phyloP scores from a whole-genome alignment of 2,329 filamentous ascomycete genomes.

The Aspergillus sp. region DNA sequence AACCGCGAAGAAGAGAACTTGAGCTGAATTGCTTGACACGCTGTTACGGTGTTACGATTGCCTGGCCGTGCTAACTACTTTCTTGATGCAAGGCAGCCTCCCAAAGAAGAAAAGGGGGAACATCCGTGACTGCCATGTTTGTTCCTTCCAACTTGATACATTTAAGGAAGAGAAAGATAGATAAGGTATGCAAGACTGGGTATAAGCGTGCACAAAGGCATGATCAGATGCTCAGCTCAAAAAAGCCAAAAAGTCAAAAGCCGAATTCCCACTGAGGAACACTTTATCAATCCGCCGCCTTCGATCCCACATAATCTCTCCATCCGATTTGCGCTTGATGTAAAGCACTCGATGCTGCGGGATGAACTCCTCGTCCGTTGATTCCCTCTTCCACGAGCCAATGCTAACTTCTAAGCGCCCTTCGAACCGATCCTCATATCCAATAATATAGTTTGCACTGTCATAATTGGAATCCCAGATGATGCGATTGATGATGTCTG shows the following conservation, averaged over 20 bases:
- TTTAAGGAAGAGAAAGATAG: no score
- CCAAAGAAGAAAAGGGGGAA: neutral
- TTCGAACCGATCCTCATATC: slow-evolving; percentile 55
- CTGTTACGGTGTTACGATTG: neutral
- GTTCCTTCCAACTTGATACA: neutral
- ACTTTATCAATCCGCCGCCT: slow-evolving; percentile 47
- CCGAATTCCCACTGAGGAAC: slow-evolving; percentile 46
- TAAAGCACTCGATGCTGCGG: slow-evolving; percentile 55
- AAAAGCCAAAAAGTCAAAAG: slow-evolving; percentile 29
- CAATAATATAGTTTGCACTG: slow-evolving; percentile 49
- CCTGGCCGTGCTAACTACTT: neutral
- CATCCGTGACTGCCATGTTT: no score
- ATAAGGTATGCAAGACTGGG: neutral
- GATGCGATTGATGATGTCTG: slow-evolving; percentile 50
- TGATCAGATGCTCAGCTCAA: slow-evolving; percentile 16
- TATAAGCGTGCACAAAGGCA: neutral
- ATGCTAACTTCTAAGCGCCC: slow-evolving; percentile 50
- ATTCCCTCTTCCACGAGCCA: slow-evolving; percentile 53
- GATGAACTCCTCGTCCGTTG: slow-evolving; percentile 57
- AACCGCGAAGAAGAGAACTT: no score
- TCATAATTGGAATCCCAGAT: slow-evolving; percentile 51
- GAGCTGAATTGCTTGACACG: neutral
- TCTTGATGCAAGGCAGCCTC: neutral
- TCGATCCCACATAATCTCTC: slow-evolving; percentile 53
- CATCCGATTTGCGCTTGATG: slow-evolving; percentile 43